Base-by-base conservation (phyloP, 2,329 filamentous ascomycete genomes). In the Nectriaceae sp. region DNA sequence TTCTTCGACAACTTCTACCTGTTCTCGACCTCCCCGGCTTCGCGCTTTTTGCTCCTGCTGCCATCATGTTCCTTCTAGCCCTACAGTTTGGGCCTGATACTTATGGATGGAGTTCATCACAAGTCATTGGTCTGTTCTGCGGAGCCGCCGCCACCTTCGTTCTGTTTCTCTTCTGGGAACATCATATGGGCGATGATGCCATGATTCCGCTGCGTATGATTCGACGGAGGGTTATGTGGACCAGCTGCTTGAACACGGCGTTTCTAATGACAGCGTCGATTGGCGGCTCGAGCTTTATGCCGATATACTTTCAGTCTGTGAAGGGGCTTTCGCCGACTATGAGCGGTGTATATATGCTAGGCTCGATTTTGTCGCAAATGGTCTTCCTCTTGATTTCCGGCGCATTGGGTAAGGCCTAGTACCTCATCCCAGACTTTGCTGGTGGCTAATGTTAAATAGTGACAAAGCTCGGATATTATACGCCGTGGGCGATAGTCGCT, bases 231-330 rank as follows among this genome's bases (percentile, higher is more conserved):
- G 61, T 69, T 15, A 68, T 79, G 10, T 68, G 65, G 58, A 55
- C 69, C 4, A 70, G 68, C 40, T 61, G 67, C 19, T 3, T 70
- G 4, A 74, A 70, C 43, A 64, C 66, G 13, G 70, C 72, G 42
- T 65, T 73, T 44, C 65, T 76, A 18, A 69, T 70, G 21, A 67
- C 69, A 5, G 59, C 65, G 11, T 72, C 72, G 47, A 73, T 77
- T 50, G 55, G 75, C 4, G 61, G 69, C 3, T 59, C 73, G 18
- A 73, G 72, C 60, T 75, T 74, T 50, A 61, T 78, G 5, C 74
- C 76, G 2, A 68, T 77, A 47, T 78, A 74, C 67, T 75, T 79
- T 57, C 72, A 79, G 64, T 66, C 69, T 40, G 66, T 79, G 52
- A 68, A 67, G 50, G 67, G 67, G 13, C 66, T 67, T 3, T 43